A percentile compares a stretch with the other conserved stretches of the same genome.
Evolutionary conservation across 345 rosid species (phyloP).

Genomic region (Odontarrhena argentea): DNA sequence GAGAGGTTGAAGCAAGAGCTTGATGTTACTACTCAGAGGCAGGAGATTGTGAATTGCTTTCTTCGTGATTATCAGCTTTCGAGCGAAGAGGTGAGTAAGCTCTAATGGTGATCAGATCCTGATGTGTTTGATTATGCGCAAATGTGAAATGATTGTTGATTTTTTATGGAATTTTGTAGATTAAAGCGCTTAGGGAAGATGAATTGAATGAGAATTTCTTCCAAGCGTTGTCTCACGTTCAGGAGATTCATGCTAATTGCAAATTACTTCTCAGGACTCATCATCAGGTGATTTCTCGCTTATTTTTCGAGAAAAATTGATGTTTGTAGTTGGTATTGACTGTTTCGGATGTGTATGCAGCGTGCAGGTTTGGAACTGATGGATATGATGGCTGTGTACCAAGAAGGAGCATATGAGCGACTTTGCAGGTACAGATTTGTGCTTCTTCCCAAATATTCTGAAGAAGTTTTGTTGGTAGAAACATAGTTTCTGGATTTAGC

Average conservation of each 20-base stretch:
- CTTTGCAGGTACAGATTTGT: slow-evolving; percentile 75
- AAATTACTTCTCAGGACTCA: slow-evolving; percentile 90
- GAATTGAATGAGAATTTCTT: slow-evolving; percentile 82
- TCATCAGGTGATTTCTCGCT: slow-evolving; percentile 66
- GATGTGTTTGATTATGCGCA: neutral
- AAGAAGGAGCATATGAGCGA: slow-evolving; percentile 99
- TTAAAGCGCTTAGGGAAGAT: slow-evolving; percentile 85
- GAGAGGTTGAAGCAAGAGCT: slow-evolving; percentile 95
- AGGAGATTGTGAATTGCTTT: slow-evolving; percentile 88
- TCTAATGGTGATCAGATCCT: slow-evolving; percentile 30
- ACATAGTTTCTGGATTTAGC: slow-evolving; percentile 3
- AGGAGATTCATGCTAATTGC: slow-evolving; percentile 95
- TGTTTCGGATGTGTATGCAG: slow-evolving; percentile 47
- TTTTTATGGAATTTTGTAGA: slow-evolving; percentile 47
- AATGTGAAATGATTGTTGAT: slow-evolving; percentile 1
- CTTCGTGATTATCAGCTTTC: slow-evolving; percentile 97
- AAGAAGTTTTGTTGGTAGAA: slow-evolving; percentile 10
- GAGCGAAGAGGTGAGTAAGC: slow-evolving; percentile 69
- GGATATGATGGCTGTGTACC: slow-evolving; percentile 99
- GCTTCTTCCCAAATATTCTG: neutral
- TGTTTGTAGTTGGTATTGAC: slow-evolving; percentile 16
- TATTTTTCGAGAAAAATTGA: neutral
- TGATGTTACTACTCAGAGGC: slow-evolving; percentile 85
- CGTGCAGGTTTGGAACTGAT: slow-evolving; percentile 98
- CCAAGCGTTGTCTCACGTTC: slow-evolving; percentile 92